Base-by-base conservation (phyloP, 2,329 filamentous ascomycete genomes). In the Byssoonygena ceratinophila region DNA sequence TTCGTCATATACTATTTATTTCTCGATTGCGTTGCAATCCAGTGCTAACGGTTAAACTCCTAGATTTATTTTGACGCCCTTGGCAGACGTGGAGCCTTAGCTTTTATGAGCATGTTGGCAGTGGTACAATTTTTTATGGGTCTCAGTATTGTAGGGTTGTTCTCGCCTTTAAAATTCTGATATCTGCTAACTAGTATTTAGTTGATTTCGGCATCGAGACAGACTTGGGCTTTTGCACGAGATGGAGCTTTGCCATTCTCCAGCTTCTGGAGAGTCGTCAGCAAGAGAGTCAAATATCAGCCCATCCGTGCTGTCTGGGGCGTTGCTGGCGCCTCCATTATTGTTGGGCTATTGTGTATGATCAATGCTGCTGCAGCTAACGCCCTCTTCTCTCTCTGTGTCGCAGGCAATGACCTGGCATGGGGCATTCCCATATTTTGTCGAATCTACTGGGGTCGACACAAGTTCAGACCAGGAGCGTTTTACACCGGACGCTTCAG, bases 61-160 rank as follows among this genome's bases (percentile, higher is more conserved):
- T 70, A 80, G 62, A 79, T 82, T 41, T 82, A 81, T 65, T 81
- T 74, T 55, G 78, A 82, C 54, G 76, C 78, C 0, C 63, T 82
- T 8, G 79, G 79, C 8, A 82, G 81, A 61, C 68, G 73, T 4
- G 79, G 78, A 4, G 76, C 80, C 0, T 63, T 83, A 5, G 79
- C 73, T 0, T 71, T 82, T 51, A 82, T 82, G 75, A 70, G 71
- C 1, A 68, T 82, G 0, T 65, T 82, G 18, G 78, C 81, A 60
- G 74, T 80, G 46, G 77, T 80, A 2, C 80, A 82, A 60, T 83
- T 80, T 62, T 68, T 82, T 20, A 82, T 82, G 74, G 78, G 79
- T 1, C 65, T 81, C 1, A 78, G 74, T 27, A 75, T 80, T 51
- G 67, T 68, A 55, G 18, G 56, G 56, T 32, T 23, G n/a, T 8